Conservation (phyloP, 2,329 filamentous ascomycete species). For the Colletotrichum sp. region DNA sequence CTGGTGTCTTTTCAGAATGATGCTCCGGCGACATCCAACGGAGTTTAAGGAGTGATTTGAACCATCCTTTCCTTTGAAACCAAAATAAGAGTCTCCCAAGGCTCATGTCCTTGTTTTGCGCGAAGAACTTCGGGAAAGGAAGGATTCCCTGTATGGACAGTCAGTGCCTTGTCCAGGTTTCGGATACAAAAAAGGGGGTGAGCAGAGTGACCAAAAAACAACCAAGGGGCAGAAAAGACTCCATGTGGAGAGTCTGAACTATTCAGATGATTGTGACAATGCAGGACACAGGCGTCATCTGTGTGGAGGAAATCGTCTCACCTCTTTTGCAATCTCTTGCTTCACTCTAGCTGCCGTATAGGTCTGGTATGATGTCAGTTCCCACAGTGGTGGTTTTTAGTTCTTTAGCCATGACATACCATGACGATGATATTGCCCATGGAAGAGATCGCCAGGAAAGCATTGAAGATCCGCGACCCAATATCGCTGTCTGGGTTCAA, state of each 20-base stretch:
- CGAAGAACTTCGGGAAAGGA: conserved; percentile 55
- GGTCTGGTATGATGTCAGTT: conserved; percentile 33
- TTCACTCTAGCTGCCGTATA: conserved; percentile 62
- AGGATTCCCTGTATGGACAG: conserved; percentile 43
- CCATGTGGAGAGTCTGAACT: not conserved
- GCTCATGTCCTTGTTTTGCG: conserved; percentile 38
- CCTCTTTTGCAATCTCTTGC: conserved; percentile 64
- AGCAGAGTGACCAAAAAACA: not conserved
- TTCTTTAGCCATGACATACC: conserved; percentile 9
- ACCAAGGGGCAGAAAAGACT: not conserved
- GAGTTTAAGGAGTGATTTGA: conserved; percentile 28
- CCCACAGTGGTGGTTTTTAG: not conserved
- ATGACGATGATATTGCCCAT: conserved; percentile 63
- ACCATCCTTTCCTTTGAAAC: conserved; percentile 34
- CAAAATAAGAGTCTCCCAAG: conserved; percentile 35
- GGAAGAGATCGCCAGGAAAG: conserved; percentile 57
- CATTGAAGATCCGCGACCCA: conserved; percentile 45
- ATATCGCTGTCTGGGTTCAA: conserved; percentile 28
- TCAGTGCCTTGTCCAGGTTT: not conserved
- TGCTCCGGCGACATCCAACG: conserved; percentile 37
- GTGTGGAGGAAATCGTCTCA: not conserved
- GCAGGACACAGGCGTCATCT: not conserved
- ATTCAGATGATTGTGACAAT: too few species aligned
- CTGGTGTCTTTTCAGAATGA: conserved; percentile 39
- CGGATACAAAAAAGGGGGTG: not conserved